Base-by-base conservation (phyloP, 306 rosid genomes). In the Vachellia pachyceras region DNA sequence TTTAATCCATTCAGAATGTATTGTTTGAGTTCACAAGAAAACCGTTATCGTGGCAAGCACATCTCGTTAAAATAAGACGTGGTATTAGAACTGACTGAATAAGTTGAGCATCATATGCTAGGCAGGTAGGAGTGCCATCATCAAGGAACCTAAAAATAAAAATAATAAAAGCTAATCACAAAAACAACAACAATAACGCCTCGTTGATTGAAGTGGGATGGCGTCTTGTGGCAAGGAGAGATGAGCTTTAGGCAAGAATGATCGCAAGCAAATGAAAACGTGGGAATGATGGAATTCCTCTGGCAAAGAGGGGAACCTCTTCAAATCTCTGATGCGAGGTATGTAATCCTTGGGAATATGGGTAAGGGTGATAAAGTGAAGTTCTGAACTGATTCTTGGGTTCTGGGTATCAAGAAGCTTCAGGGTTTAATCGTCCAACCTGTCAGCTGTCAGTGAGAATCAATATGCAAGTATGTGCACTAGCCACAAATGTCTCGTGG, bases 1-100 rank as follows among this genome's bases (percentile, higher is more conserved):
- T 74, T 66, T 35, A 78, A 68, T 85, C 61, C 67, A 69, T 18
- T 52, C 61, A 82, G 36, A 50, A 50, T 52, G 22, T 60, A 42
- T 46, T 45, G 61, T 18, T 41, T 3, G 55, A 46, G 45, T 52
- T 42, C 33, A 76, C 70, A 54, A 18, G 10, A 39, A 39, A 23
- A n/a, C 76, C 6, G 13, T 52, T 78, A 15, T 72, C 73, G 22
- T 36, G 37, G 40, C 41, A 49, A 52, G 18, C 25, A 47, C 20
- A 73, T 1, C 25, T 1, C 50, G 58, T 10, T 52, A 18, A n/a
- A 50, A 9, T 66, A 10, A 66, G 76, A 58, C 5, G 42, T 57
- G 36, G 75, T 79, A 54, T 73, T 55, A 39, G 78, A 83, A 74
- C 10, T 7, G 35, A 11, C 23, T 52, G 4, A 2, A 17, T 7